These are phyloP conservation scores for Cladophialophora immunda DNA, from an alignment of 2,329 filamentous ascomycete species.

Conservation along the genomic window DNA sequence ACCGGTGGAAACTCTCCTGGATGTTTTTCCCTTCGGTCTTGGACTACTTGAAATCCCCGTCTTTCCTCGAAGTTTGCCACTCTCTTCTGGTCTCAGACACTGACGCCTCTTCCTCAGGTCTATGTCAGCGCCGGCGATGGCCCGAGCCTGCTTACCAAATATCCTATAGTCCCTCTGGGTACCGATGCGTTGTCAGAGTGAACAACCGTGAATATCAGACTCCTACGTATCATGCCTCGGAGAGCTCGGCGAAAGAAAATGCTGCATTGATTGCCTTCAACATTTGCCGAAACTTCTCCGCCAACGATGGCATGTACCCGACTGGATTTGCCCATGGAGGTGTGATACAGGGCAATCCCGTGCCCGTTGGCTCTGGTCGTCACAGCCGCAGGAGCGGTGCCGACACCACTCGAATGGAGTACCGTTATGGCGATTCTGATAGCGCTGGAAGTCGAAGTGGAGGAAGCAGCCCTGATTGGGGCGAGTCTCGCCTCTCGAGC, in stretches of 20 bases:
- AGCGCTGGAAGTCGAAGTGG: conserved; percentile 37
- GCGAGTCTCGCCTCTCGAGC: conserved; percentile 31
- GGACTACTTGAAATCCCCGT: background rate
- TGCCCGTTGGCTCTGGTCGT: conserved; percentile 69
- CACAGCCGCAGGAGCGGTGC: conserved; percentile 52
- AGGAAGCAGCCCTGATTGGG: conserved; percentile 39
- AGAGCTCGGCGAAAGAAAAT: conserved; percentile 85
- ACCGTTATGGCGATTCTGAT: conserved; percentile 37
- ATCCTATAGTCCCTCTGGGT: conserved; percentile 69
- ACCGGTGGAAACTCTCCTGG: conserved; percentile 1
- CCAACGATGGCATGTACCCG: conserved; percentile 89
- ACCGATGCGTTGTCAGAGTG: conserved; percentile 88
- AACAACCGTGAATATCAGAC: conserved; percentile 98
- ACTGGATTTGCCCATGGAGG: conserved; percentile 63
- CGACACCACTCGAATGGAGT: conserved; percentile 63
- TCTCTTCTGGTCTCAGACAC: conserved; percentile 23
- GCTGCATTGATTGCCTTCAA: conserved; percentile 96
- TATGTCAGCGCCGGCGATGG: conserved; percentile 95
- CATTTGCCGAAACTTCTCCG: conserved; percentile 96
- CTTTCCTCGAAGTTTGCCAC: conserved; percentile 10
- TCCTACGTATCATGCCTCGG: conserved; percentile 82
- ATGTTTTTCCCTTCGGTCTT: background rate
- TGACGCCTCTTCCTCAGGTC: conserved; percentile 65
- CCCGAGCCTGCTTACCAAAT: conserved; percentile 86
- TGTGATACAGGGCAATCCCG: conserved; percentile 68